Base-by-base conservation (phyloP, 805 yeast genomes). In the Grigorovia jiainica region DNA sequence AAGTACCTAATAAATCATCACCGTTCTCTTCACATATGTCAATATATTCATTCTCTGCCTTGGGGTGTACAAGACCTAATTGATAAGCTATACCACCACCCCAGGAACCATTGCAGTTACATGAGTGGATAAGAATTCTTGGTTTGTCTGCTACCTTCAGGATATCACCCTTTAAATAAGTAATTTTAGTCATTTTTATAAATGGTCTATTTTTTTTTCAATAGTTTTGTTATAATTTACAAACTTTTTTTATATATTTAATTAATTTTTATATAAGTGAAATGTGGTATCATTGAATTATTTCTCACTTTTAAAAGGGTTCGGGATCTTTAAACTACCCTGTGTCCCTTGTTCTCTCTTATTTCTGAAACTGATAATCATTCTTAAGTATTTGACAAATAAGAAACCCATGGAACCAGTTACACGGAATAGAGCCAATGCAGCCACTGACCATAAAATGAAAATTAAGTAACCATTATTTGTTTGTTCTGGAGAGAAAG, bases 401-500 rank as follows among this genome's bases (percentile, higher is more conserved):
- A 92, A 69, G 66, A 79, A 92, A 1, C 79, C 72, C 33, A 78
- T 53, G 0, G 97, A 85, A 1, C 97, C 98, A 23, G 73, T 42
- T 1, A 89, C 95, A 64, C 97, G 76, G 62, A 87, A 74, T 5
- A 78, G 65, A 0, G 97, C 82, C 52, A 92, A 70, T 0, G 75
- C 79, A 2, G 96, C 95, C 43, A 90, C 97, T 8, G 90, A 73
- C 97, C 97, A 89, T 46, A 92, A 68, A 52, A 92, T 85, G 56
- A 87, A 79, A 21, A 81, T 79, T 53, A 90, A 67, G 59, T 92
- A 92, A 42, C 74, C 75, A 67, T 92, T 89, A 17, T 76, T 70
- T 36, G 70, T 66, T 33, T 82, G 74, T 40, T 78, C 79, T 2
- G 89, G 75, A 7, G 72, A 67, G 55, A 80, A 89, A 16, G 87